Evolutionary conservation across 2,329 filamentous ascomycete species (phyloP).

Genomic region (Parascedosporium putredinis): DNA sequence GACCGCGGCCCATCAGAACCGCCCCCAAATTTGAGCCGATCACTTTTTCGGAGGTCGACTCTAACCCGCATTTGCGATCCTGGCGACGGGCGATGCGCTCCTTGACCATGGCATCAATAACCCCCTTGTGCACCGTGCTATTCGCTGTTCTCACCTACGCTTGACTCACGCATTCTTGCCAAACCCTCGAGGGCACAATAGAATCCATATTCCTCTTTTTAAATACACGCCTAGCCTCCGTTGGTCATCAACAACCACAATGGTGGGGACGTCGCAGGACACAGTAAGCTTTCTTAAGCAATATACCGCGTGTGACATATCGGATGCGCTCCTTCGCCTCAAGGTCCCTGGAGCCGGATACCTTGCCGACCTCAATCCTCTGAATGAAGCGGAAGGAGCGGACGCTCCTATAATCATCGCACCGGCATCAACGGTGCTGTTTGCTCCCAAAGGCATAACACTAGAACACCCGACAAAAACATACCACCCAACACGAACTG

Average conservation of each 20-base stretch:
- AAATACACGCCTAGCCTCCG: neutral
- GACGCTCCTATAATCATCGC: slow-evolving; percentile 29
- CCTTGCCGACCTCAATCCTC: slow-evolving; percentile 43
- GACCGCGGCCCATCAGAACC: too few species aligned
- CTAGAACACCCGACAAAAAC: slow-evolving; percentile 25
- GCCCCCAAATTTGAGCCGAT: too few species aligned
- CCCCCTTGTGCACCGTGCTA: neutral
- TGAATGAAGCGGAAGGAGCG: slow-evolving; percentile 18
- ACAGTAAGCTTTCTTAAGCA: slow-evolving; percentile 20
- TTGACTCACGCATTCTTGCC: neutral
- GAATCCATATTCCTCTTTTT: neutral
- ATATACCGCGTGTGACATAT: slow-evolving; percentile 48
- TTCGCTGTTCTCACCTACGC: neutral
- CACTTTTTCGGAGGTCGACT: too few species aligned
- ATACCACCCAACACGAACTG: slow-evolving; percentile 54
- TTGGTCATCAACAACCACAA: neutral
- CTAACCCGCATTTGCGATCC: neutral
- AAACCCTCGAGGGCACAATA: too few species aligned
- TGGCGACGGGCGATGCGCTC: neutral
- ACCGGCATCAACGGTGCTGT: slow-evolving; percentile 51
- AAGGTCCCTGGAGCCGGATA: slow-evolving; percentile 56
- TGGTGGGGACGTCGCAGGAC: slow-evolving; percentile 7
- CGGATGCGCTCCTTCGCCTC: slow-evolving; percentile 63
- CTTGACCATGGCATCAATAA: neutral
- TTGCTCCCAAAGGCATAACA: slow-evolving; percentile 46